Conservation (phyloP, 2,329 filamentous ascomycete genomes). For the Colletotrichum sp. region DNA sequence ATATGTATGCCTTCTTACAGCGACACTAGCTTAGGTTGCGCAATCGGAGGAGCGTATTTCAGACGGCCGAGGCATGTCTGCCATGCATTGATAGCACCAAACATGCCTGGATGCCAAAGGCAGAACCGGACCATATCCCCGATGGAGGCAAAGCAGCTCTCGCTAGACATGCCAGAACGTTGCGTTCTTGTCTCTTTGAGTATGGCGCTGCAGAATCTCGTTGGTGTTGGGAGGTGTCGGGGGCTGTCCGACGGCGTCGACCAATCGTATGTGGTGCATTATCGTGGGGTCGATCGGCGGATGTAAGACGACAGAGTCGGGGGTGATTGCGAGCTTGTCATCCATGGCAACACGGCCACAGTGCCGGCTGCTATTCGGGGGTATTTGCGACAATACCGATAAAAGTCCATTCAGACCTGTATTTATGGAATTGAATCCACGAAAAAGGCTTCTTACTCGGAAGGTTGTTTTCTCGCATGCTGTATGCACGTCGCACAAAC, state of each 20-base stretch:
- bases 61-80: neutral
- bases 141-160: neutral
- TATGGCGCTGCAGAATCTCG: neutral
- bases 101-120: neutral
- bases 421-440: neutral
- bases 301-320: slow-evolving; percentile 10
- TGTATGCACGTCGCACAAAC: neutral
- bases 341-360: neutral
- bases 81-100: neutral
- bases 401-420: neutral
- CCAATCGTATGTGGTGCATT: neutral
- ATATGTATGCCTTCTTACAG: neutral
- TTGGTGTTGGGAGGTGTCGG: neutral
- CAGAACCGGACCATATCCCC: neutral
- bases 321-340: slow-evolving; percentile 6
- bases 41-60: neutral
- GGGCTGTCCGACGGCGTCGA: neutral
- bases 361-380: neutral
- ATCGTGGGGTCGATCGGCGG: slow-evolving; percentile 1
- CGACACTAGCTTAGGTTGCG: neutral
- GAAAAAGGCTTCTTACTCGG: neutral
- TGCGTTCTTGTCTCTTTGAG: neutral
- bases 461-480: neutral
- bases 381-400: neutral
- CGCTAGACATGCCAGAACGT: neutral